Evolutionary conservation across 2,329 filamentous ascomycete genomes (phyloP), one percentile per base, ranked within the genome.

Genomic region (Microascus cirrosus): DNA sequence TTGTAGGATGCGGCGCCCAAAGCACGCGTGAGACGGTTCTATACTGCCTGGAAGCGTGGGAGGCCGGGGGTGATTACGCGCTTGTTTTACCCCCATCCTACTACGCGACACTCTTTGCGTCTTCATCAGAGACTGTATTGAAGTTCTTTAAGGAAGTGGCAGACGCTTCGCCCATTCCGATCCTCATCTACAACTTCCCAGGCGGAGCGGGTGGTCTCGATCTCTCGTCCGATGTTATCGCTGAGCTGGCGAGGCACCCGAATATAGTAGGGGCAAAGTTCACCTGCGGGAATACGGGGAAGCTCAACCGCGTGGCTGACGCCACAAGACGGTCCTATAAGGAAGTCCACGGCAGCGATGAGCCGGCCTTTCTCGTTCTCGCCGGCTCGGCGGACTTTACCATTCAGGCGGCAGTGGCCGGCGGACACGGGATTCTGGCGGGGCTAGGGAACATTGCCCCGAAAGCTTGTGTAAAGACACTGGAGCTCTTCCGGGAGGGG

Each of bases 21-120:
- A 89, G 86, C 55, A 89, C 85, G 10, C 79, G 85, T 58, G 88
- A 92, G 71, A 84, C 85, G 20, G 80, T 92, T 60, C 76, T 83
- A 60, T 75, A 86, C 59, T 90, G 86, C 73, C 72, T 76, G 59
- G 86, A 90, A 66, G 87, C 87, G 15, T 82, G 80, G 63, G 77
- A 79, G 34, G 77, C 82, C 42, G 89, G 89, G 58, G 88, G 85
- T 62, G 86, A 91, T 71, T 89, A 87, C 64, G 87, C 86, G 7
- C 77, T 94, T 58, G 81, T 92, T 3, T 78, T 93, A 32, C 87
- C 89, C 12, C 89, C 89, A 3, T 83, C 82, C 55, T 93, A 92
- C 74, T 92, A 91, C 73, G 81, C 84, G 58, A 68, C 80, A 3
- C 74, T 89, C 24, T 85, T 90, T 67, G 81, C 77, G 28, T 77